Base-by-base conservation (phyloP, 2,329 filamentous ascomycete species). In the Botrytis elliptica region DNA sequence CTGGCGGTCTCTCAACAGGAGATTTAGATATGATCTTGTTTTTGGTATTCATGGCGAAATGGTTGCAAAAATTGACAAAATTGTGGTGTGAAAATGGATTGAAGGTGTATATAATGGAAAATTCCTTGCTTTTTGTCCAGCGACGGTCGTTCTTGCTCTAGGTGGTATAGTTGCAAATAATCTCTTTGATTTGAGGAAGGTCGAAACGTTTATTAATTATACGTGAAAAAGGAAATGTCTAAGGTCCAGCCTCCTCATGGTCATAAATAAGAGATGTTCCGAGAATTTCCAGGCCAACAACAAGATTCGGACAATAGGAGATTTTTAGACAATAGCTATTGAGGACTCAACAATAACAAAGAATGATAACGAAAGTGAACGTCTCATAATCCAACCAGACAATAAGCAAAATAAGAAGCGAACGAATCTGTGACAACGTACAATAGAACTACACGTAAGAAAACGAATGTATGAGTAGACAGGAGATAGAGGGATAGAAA, bases 371-470 rank as follows among this genome's bases (percentile, higher is more conserved):
- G 67, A 73, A 74, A 67, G 75, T 75, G 74, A 75, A 74, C 74
- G 57, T 72, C 66, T 49, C 40, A 57, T 33, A 57, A 29, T 22
- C 59, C 25, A 74, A 77, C 44, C 71, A 68, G 40, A 57, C 71
- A 55, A 57, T 14, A 49, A 16, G 64, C n/a, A 72, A 52, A 68
- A 67, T 33, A 59, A 36, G 49, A 68, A 40, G 62, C 22, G 70
- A 72, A 40, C 9, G 20, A 73, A 75, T 65, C 44, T 74, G 72
- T 64, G 70, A 78, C 75, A 76, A 76, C 60, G 25, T 49, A 60
- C 71, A 46, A 69, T 59, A 42, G 20, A 44, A 70, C 67, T 73
- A 75, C 73, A 59, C 44, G 57, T 52, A 65, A 42, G 42, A 73
- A 68, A 68, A 44, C 52, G 72, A 72, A 62, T 46, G 71, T 60